Percentiles rank a stretch among this genome's conserved stretches.
Conservation (phyloP, 2,329 filamentous ascomycete genomes). For the Zopfia rhizophila region DNA sequence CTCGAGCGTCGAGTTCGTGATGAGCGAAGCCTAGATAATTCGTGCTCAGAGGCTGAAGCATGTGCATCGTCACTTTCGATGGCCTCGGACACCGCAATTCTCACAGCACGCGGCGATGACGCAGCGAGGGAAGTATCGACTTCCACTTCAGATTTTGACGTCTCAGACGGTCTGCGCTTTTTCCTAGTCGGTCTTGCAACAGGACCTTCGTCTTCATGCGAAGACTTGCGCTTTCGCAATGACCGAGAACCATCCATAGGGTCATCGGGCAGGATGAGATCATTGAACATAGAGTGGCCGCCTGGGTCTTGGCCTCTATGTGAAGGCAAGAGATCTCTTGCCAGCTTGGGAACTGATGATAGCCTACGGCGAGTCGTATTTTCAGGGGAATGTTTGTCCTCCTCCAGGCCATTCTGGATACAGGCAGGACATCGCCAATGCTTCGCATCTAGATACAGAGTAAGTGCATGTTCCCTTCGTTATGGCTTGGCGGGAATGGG, state of each 20-base stretch:
- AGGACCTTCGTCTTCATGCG: slow-evolving; percentile 72
- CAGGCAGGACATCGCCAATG: slow-evolving; percentile 72
- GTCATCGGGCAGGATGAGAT: slow-evolving; percentile 76
- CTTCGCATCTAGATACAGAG: slow-evolving; percentile 59
- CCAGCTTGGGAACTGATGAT: slow-evolving; percentile 72
- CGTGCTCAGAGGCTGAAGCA: slow-evolving; percentile 42
- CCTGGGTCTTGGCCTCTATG: slow-evolving; percentile 72
- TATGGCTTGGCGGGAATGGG: slow-evolving; percentile 15
- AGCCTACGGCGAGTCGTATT: slow-evolving; percentile 60
- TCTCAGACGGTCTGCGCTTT: slow-evolving; percentile 52
- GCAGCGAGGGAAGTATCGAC: slow-evolving; percentile 34
- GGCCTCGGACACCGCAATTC: slow-evolving; percentile 40
- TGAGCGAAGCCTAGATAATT: slow-evolving; percentile 40
- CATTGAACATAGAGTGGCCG: slow-evolving; percentile 78
- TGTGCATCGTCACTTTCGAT: slow-evolving; percentile 43
- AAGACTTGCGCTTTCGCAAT: slow-evolving; percentile 85
- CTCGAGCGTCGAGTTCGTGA: slow-evolving; percentile 43
- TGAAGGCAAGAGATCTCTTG: slow-evolving; percentile 77
- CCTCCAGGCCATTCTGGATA: slow-evolving; percentile 62
- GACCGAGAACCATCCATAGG: slow-evolving; percentile 80
- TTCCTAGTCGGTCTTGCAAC: slow-evolving; percentile 54
- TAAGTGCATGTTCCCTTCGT: slow-evolving; percentile 29
- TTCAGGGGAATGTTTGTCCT: slow-evolving; percentile 53
- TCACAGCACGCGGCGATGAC: slow-evolving; percentile 43
- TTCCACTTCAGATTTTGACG: slow-evolving; percentile 43